Percentiles rank a stretch among this genome's conserved stretches.
phyloP scores from a whole-genome alignment of 257 asterid genomes.

The Apocynum venetum region DNA sequence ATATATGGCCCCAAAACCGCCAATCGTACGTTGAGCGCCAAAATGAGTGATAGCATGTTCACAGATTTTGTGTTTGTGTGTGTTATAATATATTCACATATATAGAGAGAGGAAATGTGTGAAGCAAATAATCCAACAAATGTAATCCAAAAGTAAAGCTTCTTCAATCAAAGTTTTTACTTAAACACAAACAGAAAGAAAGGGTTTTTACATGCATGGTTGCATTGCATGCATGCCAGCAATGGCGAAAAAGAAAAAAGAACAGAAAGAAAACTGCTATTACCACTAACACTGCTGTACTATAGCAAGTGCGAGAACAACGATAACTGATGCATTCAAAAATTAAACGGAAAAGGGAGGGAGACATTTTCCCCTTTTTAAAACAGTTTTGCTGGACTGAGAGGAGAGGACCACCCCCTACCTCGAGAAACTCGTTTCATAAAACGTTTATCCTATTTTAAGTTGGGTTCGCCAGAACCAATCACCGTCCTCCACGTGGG shows the following conservation, averaged over 20 bases:
- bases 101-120: no score
- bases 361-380: background rate
- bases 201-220: background rate
- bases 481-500: slow-evolving; percentile 14
- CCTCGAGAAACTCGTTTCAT: slow-evolving; percentile 4
- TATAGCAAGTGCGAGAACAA: background rate
- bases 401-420: background rate
- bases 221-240: background rate
- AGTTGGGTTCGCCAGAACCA: background rate
- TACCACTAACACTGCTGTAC: background rate
- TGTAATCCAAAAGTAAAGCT: background rate
- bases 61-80: no score
- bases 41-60: no score
- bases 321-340: slow-evolving; percentile 10
- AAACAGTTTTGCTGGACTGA: background rate
- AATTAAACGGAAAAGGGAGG: slow-evolving; percentile 7
- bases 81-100: no score
- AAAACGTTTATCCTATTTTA: background rate
- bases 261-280: background rate
- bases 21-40: no score
- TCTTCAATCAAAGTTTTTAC: background rate
- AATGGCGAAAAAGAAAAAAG: background rate
- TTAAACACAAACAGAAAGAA: background rate
- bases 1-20: no score
- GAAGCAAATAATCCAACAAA: background rate